Base-by-base conservation (phyloP, 108 stramenopile species). In the Hondaea fermentalgiana region DNA sequence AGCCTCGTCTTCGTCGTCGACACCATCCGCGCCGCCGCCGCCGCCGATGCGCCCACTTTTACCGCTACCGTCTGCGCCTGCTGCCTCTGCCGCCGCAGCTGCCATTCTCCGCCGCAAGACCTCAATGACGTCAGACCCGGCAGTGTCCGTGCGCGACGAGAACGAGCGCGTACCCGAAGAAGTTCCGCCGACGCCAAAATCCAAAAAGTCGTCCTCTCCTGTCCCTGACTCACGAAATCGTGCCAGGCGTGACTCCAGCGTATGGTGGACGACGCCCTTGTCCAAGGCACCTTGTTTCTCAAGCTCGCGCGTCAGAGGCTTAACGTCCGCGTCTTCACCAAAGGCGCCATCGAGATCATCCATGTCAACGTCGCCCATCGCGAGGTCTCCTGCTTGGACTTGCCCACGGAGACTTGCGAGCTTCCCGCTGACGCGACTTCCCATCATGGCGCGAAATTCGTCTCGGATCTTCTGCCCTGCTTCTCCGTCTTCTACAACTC, bases 381-480 rank as follows among this genome's bases (percentile, higher is more conserved):
- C 28, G 6, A 83, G 51, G 49, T 83, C 51, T 0, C 76, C 76
- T 6, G 76, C n/a, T 6, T 47, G 76, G 6, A 47, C 51, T 45
- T 83, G 45, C 6, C 28, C 51, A 16, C 28, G 45, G 16, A 53
- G 19, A 83, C 23, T 25, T 16, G 76, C 45, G 10, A 42, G 64
- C 17, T 69, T 69, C 25, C 64, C 64, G 28, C 51, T 47, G 16
- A 23, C n/a, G n/a, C 76, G 76, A 45, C 76, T 83, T 14, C 76
- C 76, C 49, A 83, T 47, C 76, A 83, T 83, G 14, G 76, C 76
- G 23, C 76, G 76, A 35, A 83, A 83, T 45, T 83, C 49, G 23
- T 83, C 49, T 6, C 51, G 45, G 76, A 83, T 83, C 76, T 83
- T 53, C 28, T 83, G 45, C 3, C 76, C 76, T 6, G 45, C 49